Evolutionary conservation across 1,284 basidiomycete species (phyloP).

Genomic region (Sporisorium reilianum): DNA sequence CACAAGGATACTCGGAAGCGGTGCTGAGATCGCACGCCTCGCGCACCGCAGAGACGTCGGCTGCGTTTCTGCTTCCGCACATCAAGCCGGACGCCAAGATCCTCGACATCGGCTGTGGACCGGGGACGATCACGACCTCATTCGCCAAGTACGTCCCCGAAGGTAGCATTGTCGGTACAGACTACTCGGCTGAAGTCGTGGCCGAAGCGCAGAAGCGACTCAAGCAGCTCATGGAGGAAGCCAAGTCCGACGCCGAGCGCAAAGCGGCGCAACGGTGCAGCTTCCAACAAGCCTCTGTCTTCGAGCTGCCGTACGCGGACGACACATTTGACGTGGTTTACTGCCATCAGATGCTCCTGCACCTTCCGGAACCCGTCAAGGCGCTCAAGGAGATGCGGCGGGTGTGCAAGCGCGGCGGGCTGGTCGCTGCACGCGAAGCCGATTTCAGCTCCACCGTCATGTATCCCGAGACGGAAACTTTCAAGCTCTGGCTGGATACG

Average conservation of each 20-base stretch:
- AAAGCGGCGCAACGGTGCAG: constrained; percentile 7
- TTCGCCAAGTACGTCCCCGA: constrained; percentile 22
- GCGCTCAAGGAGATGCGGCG: constrained; percentile 43
- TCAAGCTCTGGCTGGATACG: constrained; percentile 21
- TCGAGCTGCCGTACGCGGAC: constrained; percentile 28
- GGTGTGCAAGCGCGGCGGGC: constrained; percentile 35
- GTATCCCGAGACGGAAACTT: constrained; percentile 16
- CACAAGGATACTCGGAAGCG: constrained; percentile 40
- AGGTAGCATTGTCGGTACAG: constrained; percentile 31
- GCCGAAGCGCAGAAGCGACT: constrained; percentile 27
- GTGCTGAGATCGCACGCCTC: constrained; percentile 40
- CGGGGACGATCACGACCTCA: constrained; percentile 43
- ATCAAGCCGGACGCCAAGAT: constrained; percentile 22
- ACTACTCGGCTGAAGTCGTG: constrained; percentile 34
- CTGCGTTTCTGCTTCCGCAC: constrained; percentile 36
- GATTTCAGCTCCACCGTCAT: constrained; percentile 21
- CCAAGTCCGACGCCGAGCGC: constrained; percentile 4
- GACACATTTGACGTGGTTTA: constrained; percentile 38
- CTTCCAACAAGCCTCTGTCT: constrained; percentile 33
- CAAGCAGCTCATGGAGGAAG: background rate
- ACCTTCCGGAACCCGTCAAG: constrained; percentile 22
- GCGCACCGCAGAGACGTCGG: constrained; percentile 35
- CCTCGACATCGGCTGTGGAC: constrained; percentile 44
- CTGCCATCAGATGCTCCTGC: constrained; percentile 43
- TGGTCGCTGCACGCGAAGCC: constrained; percentile 37